Percentiles rank a stretch among this genome's conserved stretches.
Conservation (phyloP, 208 protist species). For the Porcisia hertigi region DNA sequence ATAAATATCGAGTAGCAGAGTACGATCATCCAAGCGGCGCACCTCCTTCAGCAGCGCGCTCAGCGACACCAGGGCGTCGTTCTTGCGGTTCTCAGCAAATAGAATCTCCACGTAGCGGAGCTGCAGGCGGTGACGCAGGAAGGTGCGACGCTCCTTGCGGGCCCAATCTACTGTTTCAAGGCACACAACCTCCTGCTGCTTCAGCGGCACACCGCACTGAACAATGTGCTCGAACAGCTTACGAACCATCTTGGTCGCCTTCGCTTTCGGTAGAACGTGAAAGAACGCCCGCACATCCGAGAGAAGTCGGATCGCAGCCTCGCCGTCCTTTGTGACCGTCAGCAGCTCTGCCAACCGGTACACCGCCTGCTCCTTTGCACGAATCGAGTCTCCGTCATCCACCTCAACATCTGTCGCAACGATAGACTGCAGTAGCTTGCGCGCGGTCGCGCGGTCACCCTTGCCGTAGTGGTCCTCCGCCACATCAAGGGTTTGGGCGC, state of each 20-base stretch:
- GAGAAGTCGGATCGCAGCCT: conserved; percentile 68
- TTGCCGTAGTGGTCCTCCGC: conserved; percentile 63
- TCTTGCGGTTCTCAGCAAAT: conserved; percentile 87
- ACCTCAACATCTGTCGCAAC: conserved; percentile 35
- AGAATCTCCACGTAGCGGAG: conserved; percentile 92
- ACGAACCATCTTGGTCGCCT: conserved; percentile 92
- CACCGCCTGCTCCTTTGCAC: conserved; percentile 81
- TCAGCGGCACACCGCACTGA: conserved; percentile 75
- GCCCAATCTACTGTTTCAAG: conserved; percentile 96
- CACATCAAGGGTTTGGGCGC: conserved; percentile 37
- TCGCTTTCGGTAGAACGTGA: conserved; percentile 83
- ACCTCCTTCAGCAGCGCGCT: conserved; percentile 93
- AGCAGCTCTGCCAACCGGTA: conserved; percentile 77
- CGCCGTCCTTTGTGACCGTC: conserved; percentile 45
- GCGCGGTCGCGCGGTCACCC: conserved; percentile 61
- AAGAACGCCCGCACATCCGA: conserved; percentile 76
- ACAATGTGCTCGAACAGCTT: conserved; percentile 86
- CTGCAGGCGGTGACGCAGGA: conserved; percentile 97
- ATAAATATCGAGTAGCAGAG: conserved; percentile 97
- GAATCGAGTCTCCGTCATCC: conserved; percentile 69
- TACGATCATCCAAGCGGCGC: conserved; percentile 98
- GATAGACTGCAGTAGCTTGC: conserved; percentile 52
- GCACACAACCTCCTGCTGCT: conserved; percentile 91
- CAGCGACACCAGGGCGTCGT: conserved; percentile 79
- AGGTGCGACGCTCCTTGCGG: conserved; percentile 94